Conservation (phyloP, 192 early-diverging fungal genomes). For the Coemansia sp. region DNA sequence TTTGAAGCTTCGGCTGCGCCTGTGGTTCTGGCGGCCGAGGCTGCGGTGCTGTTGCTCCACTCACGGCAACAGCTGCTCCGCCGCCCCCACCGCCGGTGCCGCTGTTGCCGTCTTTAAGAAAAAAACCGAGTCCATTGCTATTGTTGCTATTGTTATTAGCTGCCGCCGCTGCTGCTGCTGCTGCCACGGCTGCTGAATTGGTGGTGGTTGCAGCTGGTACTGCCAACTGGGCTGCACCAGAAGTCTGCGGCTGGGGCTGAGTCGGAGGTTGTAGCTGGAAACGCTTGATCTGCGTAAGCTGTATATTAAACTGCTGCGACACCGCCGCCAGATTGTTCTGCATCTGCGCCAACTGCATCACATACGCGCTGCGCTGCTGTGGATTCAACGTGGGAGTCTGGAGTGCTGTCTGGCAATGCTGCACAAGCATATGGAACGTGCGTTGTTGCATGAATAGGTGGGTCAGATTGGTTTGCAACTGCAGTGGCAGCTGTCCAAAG, state of each 20-base stretch:
- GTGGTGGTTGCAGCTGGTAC: constrained; percentile 22
- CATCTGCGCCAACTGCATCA: constrained; percentile 16
- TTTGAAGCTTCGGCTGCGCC: constrained; percentile 14
- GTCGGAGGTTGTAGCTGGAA: constrained; percentile 6
- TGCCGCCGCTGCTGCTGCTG: constrained; percentile 15
- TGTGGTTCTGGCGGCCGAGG: background rate
- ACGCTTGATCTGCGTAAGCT: constrained; percentile 4
- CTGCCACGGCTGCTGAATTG: constrained; percentile 38
- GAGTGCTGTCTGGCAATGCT: constrained; percentile 15
- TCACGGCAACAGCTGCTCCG: background rate
- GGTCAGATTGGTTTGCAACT: constrained; percentile 13
- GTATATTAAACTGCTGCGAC: constrained; percentile 14
- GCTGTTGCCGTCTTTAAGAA: constrained; percentile 4
- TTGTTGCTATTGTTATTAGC: background rate
- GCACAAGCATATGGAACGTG: background rate
- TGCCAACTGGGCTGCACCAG: background rate
- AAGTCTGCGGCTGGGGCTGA: constrained; percentile 9
- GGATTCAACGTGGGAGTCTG: constrained; percentile 16
- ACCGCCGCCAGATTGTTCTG: constrained; percentile 12
- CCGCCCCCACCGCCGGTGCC: background rate
- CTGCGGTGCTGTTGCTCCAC: constrained; percentile 2
- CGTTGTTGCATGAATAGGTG: constrained; percentile 19
- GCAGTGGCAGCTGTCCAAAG: constrained; percentile 23
- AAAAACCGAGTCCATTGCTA: constrained; percentile 3
- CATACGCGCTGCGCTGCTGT: constrained; percentile 24